phyloP scores from a whole-genome alignment of 352 stramenopile genomes.

The Phytophthora fragariaefolia region DNA sequence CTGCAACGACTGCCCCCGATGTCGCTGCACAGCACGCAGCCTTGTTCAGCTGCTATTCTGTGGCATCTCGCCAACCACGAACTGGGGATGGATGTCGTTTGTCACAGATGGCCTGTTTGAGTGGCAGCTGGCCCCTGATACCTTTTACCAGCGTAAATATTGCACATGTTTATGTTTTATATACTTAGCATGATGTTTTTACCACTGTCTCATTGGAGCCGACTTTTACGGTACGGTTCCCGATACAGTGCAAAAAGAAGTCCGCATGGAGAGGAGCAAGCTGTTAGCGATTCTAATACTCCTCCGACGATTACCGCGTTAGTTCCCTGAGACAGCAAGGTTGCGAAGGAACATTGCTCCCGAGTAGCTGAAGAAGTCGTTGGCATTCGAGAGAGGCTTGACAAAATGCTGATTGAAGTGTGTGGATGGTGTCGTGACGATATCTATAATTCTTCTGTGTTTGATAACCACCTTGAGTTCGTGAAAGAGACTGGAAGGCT shows the following conservation, averaged over 20 bases:
- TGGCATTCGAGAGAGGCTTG: neutral
- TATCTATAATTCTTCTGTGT: neutral
- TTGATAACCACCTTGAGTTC: neutral
- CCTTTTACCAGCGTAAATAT: too few relatives aligned
- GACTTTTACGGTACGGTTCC: too few relatives aligned
- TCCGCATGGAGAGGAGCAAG: neutral
- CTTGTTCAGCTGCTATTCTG: too few relatives aligned
- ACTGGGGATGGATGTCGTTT: too few relatives aligned
- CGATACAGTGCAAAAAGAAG: neutral
- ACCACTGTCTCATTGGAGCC: too few relatives aligned
- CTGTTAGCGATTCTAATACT: neutral
- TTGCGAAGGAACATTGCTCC: neutral
- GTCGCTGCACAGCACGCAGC: too few relatives aligned
- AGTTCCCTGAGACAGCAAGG: neutral
- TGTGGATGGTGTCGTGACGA: neutral
- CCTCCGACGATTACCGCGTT: neutral
- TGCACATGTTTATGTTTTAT: too few relatives aligned
- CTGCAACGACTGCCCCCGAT: too few relatives aligned
- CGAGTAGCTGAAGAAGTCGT: neutral
- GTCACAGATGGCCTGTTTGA: too few relatives aligned
- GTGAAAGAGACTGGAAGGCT: neutral
- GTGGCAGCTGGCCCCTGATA: too few relatives aligned
- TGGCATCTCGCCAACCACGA: too few relatives aligned
- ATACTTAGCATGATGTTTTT: too few relatives aligned
- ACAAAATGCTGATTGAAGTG: neutral